Evolutionary conservation across 73 alveolate genomes (phyloP).

Genomic region (Paramecium octaurelia): DNA sequence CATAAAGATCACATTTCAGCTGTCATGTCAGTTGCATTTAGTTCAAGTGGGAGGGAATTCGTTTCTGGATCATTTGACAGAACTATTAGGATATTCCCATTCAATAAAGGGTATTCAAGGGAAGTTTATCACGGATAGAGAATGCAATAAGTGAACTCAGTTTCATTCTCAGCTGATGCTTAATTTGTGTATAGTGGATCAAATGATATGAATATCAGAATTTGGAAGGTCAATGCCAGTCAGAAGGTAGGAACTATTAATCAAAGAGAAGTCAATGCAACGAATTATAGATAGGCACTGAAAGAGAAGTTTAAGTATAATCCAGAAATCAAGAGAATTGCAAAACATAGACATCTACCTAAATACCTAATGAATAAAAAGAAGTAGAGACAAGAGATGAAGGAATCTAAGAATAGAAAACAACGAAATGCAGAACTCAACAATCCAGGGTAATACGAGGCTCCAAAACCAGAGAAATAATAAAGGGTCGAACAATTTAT

Average conservation of each 20-base stretch:
- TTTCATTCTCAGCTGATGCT: conserved; percentile 88
- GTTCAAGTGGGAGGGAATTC: conserved; percentile 97
- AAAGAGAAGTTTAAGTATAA: conserved; percentile 88
- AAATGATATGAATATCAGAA: conserved; percentile 96
- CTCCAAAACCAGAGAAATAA: conserved; percentile 48
- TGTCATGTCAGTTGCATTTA: conserved; percentile 87
- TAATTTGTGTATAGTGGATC: conserved; percentile 93
- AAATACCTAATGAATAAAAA: conserved; percentile 82
- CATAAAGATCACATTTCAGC: conserved; percentile 98
- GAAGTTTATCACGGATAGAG: conserved; percentile 97
- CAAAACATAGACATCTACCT: conserved; percentile 92
- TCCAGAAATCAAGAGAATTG: conserved; percentile 85
- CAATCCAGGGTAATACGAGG: conserved; percentile 21
- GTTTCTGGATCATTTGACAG: conserved; percentile 97
- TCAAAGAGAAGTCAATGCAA: conserved; percentile 85
- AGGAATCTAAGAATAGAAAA: conserved; percentile 84
- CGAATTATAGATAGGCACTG: conserved; percentile 85
- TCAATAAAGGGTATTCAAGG: conserved; percentile 85
- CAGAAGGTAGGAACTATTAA: conserved; percentile 82
- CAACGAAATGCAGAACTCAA: conserved; percentile 74
- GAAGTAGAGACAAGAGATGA: conserved; percentile 77
- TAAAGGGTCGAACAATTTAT: conserved; percentile 21
- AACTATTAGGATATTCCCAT: conserved; percentile 92
- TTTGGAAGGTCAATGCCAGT: conserved; percentile 96
- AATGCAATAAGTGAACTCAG: conserved; percentile 95